phyloP scores from a whole-genome alignment of 1,139 yeast species.

The Ashbya aceris region DNA sequence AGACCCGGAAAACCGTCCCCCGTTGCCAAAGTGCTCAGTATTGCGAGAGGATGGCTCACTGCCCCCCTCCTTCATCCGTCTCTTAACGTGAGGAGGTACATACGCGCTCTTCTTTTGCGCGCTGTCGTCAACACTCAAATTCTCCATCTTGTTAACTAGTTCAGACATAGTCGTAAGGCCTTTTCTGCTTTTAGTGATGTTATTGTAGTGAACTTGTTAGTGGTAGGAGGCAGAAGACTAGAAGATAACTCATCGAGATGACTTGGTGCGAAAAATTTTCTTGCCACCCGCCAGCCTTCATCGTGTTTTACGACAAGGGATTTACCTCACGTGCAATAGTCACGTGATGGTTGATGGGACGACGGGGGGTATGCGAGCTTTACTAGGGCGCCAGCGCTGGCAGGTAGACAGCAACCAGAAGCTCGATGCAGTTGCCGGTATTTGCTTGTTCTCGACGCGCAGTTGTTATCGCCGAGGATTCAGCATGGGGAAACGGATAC shows the following conservation, averaged over 20 bases:
- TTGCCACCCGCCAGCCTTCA: background rate
- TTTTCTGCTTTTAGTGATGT: conserved; percentile 7
- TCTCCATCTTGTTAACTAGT: conserved; percentile 37
- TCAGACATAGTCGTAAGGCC: conserved; percentile 33
- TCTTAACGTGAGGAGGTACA: conserved; percentile 60
- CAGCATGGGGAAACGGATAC: too few species aligned
- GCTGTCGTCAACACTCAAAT: conserved; percentile 32
- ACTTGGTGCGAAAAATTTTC: conserved; percentile 7
- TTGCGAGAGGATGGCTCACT: conserved; percentile 10
- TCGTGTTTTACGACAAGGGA: too few species aligned
- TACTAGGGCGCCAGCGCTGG: too few species aligned
- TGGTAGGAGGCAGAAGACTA: background rate
- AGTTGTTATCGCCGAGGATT: too few species aligned
- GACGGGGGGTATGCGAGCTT: too few species aligned
- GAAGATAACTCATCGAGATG: conserved; percentile 5
- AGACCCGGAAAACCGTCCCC: conserved; percentile 27
- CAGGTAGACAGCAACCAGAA: too few species aligned
- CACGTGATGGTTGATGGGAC: too few species aligned
- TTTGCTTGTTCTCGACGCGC: too few species aligned
- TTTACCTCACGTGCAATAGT: too few species aligned
- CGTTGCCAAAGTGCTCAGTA: conserved; percentile 29
- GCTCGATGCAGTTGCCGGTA: too few species aligned
- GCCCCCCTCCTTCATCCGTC: conserved; percentile 24
- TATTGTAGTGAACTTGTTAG: background rate
- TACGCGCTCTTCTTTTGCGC: conserved; percentile 32